A percentile compares a stretch with the other conserved stretches of the same genome.
Conservation (phyloP, 495 filamentous ascomycete species). For the Tuber microsphaerosporum region DNA sequence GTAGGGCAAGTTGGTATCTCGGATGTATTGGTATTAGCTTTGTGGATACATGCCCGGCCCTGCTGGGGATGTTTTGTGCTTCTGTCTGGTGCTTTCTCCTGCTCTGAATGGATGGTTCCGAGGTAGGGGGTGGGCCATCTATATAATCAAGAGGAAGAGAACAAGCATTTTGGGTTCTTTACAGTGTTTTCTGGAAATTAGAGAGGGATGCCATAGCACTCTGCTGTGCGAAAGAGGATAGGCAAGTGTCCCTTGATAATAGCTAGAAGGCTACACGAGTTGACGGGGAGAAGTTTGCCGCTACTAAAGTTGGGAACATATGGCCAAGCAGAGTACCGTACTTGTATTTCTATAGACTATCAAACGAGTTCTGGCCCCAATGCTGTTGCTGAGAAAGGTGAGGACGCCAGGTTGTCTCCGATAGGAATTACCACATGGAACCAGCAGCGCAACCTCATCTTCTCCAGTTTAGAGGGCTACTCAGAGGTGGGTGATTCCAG, state of each 20-base stretch:
- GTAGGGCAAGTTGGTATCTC: background rate
- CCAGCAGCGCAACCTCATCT: background rate
- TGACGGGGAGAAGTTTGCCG: background rate
- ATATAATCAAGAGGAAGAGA: background rate
- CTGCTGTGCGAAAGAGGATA: background rate
- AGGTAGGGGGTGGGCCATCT: background rate
- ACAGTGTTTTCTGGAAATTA: background rate
- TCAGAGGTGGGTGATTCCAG: background rate
- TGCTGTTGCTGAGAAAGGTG: background rate
- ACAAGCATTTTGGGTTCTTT: background rate
- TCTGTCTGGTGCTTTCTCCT: background rate
- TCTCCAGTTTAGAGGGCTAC: background rate
- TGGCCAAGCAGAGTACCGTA: background rate
- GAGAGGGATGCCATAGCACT: background rate
- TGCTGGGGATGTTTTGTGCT: background rate
- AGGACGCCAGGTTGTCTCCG: background rate
- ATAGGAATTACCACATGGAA: background rate
- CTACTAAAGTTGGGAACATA: background rate
- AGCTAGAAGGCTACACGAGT: background rate
- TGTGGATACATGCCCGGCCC: background rate
- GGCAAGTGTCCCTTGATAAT: background rate
- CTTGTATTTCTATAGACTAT: background rate
- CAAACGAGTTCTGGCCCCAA: background rate
- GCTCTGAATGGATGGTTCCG: background rate
- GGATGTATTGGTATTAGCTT: background rate